phyloP scores from a whole-genome alignment of 2,329 filamentous ascomycete genomes.

The Teratosphaeria gauchensis region DNA sequence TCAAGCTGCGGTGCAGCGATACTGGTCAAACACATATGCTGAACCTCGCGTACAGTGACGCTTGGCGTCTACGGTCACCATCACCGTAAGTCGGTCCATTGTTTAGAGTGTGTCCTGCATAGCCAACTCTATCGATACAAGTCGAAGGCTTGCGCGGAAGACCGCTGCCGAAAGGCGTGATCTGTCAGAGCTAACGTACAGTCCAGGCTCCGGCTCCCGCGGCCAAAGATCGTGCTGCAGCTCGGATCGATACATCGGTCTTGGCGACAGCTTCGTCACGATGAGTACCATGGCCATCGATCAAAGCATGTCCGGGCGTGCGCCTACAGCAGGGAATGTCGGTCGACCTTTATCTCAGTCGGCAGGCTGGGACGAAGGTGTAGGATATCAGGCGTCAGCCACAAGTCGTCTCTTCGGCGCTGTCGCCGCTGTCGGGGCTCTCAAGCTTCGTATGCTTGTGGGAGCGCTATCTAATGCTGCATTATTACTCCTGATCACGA shows the following conservation, averaged over 20 bases:
- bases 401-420: background rate
- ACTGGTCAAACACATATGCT: conserved; percentile 33
- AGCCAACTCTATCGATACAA: background rate
- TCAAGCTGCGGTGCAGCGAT: conserved; percentile 45
- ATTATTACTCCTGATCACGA: background rate
- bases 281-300: background rate
- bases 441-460: background rate
- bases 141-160: too few relatives aligned
- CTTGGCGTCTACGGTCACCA: background rate
- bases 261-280: background rate
- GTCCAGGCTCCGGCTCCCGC: background rate
- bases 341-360: background rate
- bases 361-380: background rate
- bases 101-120: background rate
- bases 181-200: background rate
- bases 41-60: background rate
- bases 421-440: background rate
- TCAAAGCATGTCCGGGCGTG: background rate
- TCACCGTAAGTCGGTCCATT: background rate
- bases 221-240: background rate
- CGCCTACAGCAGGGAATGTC: background rate
- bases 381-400: background rate
- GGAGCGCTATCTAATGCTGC: background rate
- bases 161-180: background rate
- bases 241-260: background rate